A percentile compares a stretch with the other conserved stretches of the same genome.
Conservation (phyloP, 164 flowering plant species). For the Litsea cubeba region DNA sequence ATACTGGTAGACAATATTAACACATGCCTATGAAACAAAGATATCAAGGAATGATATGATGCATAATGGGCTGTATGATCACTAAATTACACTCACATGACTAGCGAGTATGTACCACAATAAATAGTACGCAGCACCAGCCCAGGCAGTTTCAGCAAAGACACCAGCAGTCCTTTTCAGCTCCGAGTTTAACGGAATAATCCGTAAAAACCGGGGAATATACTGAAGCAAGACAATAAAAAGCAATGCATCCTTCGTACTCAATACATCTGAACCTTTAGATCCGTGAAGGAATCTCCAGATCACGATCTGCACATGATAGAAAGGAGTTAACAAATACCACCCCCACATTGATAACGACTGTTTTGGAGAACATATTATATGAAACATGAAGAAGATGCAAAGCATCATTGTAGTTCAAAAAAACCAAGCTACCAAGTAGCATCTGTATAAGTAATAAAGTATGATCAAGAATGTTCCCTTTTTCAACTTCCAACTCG, state of each 20-base stretch:
- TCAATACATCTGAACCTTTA: constrained; percentile 63
- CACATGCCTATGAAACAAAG: not conserved
- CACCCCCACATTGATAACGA: not conserved
- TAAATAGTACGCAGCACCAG: constrained; percentile 95
- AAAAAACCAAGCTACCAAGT: too few relatives aligned
- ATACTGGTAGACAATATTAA: not conserved
- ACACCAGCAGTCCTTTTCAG: constrained; percentile 91
- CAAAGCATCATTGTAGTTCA: not conserved
- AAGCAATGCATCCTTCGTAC: constrained; percentile 75
- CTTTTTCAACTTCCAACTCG: too few relatives aligned
- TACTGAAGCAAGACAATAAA: constrained; percentile 76
- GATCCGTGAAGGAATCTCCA: constrained; percentile 71
- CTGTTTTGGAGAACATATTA: too few relatives aligned
- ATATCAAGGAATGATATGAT: not conserved
- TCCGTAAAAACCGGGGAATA: constrained; percentile 70
- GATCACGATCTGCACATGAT: constrained; percentile 60
- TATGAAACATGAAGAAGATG: not conserved
- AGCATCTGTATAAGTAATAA: too few relatives aligned
- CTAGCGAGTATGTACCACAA: constrained; percentile 93
- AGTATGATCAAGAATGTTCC: too few relatives aligned
- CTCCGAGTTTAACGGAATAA: constrained; percentile 72
- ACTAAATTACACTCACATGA: constrained; percentile 64
- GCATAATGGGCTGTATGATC: not conserved
- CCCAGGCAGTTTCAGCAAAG: constrained; percentile 97
- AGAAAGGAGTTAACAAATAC: constrained; percentile 2